Evolutionary conservation across 768 basidiomycete genomes (phyloP).

Genomic region (Tricholoma sp.): DNA sequence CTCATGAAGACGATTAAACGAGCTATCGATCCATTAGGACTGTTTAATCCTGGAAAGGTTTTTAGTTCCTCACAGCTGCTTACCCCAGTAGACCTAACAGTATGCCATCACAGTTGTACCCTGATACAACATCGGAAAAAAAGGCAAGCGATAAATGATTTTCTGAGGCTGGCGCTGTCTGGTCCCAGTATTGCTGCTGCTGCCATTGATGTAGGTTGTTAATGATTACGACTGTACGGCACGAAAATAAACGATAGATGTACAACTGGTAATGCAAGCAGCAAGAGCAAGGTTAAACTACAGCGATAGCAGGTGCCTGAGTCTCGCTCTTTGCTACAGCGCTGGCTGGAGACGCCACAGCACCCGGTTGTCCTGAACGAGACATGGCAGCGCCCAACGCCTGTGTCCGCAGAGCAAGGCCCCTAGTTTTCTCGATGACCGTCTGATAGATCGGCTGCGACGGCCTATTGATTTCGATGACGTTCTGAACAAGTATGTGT

Average conservation of each 20-base stretch:
- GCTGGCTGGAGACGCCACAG: not conserved
- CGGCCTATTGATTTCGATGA: slow-evolving; percentile 92
- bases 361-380: slow-evolving; percentile 25
- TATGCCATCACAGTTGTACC: slow-evolving; percentile 12
- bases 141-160: not conserved
- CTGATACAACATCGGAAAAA: slow-evolving; percentile 6
- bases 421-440: slow-evolving; percentile 93
- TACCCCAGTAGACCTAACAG: not conserved
- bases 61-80: not conserved
- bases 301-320: slow-evolving; percentile 18
- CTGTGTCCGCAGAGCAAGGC: slow-evolving; percentile 86
- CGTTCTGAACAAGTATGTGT: slow-evolving; percentile 55
- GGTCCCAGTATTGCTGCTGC: not conserved
- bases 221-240: not conserved
- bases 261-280: not conserved
- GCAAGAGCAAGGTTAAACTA: slow-evolving; percentile 13
- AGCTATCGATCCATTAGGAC: slow-evolving; percentile 64
- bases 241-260: not conserved
- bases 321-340: slow-evolving; percentile 13
- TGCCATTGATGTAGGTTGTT: not conserved
- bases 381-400: slow-evolving; percentile 74
- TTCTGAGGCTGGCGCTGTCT: not conserved
- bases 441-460: slow-evolving; percentile 88
- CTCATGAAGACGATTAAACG: slow-evolving; percentile 82
- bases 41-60: slow-evolving; percentile 87